Conservation (phyloP, 192 early-diverging fungal genomes). For the Piromyces finnis region DNA sequence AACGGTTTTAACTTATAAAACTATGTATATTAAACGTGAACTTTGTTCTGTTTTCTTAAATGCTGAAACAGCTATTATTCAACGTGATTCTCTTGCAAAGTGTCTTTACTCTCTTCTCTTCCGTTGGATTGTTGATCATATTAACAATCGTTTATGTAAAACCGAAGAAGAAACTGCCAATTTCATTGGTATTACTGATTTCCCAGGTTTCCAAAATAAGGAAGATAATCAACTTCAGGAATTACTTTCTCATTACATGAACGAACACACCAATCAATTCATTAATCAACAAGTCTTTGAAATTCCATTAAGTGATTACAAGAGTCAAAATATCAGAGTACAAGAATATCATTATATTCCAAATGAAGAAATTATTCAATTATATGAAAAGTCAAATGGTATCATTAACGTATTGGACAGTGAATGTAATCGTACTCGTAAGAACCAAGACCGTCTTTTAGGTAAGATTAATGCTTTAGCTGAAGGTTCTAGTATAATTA, state of each 20-base stretch:
- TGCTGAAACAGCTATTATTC: slow-evolving; percentile 43
- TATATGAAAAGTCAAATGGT: background rate
- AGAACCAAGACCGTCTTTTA: background rate
- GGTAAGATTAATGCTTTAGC: background rate
- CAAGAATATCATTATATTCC: background rate
- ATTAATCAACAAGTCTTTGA: background rate
- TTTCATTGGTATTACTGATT: slow-evolving; percentile 77
- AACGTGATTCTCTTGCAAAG: slow-evolving; percentile 63
- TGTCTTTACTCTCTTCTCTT: slow-evolving; percentile 69
- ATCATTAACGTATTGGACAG: background rate
- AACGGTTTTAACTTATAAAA: slow-evolving; percentile 65
- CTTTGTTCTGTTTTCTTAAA: slow-evolving; percentile 69
- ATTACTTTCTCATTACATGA: background rate
- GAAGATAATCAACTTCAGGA: slow-evolving; percentile 3
- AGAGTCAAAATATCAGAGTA: background rate
- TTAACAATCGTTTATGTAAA: slow-evolving; percentile 70
- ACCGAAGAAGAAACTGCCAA: slow-evolving; percentile 49
- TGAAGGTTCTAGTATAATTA: background rate
- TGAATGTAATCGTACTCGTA: background rate
- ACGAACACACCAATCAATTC: background rate
- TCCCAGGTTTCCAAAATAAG: slow-evolving; percentile 56
- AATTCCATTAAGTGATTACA: background rate
- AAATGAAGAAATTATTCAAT: background rate
- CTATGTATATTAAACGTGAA: slow-evolving; percentile 67
- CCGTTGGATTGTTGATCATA: slow-evolving; percentile 72